These are phyloP conservation scores for Colletotrichum eremochloae DNA, from an alignment of 2,329 filamentous ascomycete species.

Conservation along the genomic window DNA sequence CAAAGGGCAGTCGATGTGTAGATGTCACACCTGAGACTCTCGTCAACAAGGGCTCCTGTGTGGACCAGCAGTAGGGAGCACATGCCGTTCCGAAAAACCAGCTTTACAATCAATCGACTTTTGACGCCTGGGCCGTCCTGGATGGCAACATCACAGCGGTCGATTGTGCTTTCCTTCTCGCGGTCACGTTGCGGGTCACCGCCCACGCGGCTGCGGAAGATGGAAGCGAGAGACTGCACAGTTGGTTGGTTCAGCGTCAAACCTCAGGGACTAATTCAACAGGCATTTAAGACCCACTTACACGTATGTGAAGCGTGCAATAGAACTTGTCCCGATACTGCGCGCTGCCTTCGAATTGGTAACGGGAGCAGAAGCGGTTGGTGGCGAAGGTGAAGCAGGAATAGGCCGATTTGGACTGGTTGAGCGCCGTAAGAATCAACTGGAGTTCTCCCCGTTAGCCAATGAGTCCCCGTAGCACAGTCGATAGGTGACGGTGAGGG, in stretches of 20 bases:
- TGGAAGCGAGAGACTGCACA: slow-evolving; percentile 73
- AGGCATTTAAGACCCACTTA: slow-evolving; percentile 49
- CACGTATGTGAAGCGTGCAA: slow-evolving; percentile 81
- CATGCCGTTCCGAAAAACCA: slow-evolving; percentile 79
- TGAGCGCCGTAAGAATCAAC: slow-evolving; percentile 81
- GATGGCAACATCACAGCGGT: slow-evolving; percentile 80
- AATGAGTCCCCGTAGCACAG: not conserved
- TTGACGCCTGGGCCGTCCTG: slow-evolving; percentile 78
- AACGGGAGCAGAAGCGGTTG: slow-evolving; percentile 79
- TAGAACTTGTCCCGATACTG: slow-evolving; percentile 74
- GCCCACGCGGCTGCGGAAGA: slow-evolving; percentile 76
- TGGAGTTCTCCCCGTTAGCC: slow-evolving; percentile 48
- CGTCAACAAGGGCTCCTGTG: slow-evolving; percentile 20
- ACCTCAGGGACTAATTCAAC: not conserved
- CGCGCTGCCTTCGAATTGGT: slow-evolving; percentile 71
- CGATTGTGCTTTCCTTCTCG: slow-evolving; percentile 78
- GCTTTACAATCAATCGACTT: slow-evolving; percentile 80
- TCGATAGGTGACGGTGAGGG: not conserved
- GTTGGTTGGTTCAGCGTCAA: not conserved
- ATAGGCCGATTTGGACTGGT: slow-evolving; percentile 85
- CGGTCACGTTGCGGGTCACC: slow-evolving; percentile 69
- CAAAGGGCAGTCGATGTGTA: slow-evolving; percentile 82
- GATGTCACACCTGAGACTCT: slow-evolving; percentile 73
- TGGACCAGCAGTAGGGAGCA: not conserved
- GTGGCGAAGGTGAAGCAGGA: slow-evolving; percentile 78